Evolutionary conservation across 768 basidiomycete species (phyloP), one percentile per base, ranked within the genome.

Genomic region (Postia placenta): DNA sequence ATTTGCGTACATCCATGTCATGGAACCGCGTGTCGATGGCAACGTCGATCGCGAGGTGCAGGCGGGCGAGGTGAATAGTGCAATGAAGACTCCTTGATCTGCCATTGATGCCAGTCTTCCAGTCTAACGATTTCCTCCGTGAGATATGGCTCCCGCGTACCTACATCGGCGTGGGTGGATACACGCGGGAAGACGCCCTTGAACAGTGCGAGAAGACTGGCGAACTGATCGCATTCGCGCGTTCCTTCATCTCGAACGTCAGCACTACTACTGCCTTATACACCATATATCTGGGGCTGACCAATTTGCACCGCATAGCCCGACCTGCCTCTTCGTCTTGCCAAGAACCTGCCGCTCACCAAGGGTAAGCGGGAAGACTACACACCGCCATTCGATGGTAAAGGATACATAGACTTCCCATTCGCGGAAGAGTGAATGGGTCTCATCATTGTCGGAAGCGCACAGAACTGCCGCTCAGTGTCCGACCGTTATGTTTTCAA

Each of bases 291-390:
- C 1, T 15, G 26, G n/a, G n/a, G n/a, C n/a, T n/a, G n/a, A n/a
- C n/a, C n/a, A n/a, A n/a, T n/a, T n/a, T n/a, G n/a, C n/a, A n/a
- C n/a, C n/a, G 7, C 30, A 35, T 19, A 55, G 55, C 55, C 52
- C 14, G 74, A 76, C 55, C 65, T 76, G 11, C 68, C 69, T 0
- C 53, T 56, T 19, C 61, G 73, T 2, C 47, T 74, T n/a, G 48
- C 60, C 52, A 57, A 67, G 39, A 53, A 69, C 35, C 54, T 71
- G 1, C 61, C 70, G n/a, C n/a, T n/a, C n/a, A n/a, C n/a, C n/a
- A n/a, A n/a, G n/a, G n/a, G n/a, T n/a, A n/a, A n/a, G n/a, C 0
- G 56, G 73, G 3, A 68, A 58, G 25, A 40, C n/a, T n/a, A n/a
- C n/a, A n/a, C n/a, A n/a, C n/a, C n/a, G n/a, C n/a, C n/a, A n/a